Evolutionary conservation across 2,329 filamentous ascomycete genomes (phyloP).

Genomic region (Colletotrichum agaves): DNA sequence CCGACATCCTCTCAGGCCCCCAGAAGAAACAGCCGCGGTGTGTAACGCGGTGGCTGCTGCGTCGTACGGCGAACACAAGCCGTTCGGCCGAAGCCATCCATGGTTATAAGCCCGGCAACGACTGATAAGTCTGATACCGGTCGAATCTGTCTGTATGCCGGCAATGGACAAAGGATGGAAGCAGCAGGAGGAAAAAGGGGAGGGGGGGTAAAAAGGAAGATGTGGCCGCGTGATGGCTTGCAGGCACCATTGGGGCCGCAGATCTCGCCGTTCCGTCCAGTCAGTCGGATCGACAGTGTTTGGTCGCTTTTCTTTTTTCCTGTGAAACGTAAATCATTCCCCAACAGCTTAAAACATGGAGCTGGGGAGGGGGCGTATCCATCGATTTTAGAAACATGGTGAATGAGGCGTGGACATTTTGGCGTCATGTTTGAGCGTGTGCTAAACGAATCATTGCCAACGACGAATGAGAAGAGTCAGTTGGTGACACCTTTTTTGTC

Average conservation of each 20-base stretch:
- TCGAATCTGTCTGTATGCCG: not conserved
- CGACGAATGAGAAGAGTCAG: too few relatives aligned
- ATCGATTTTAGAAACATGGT: not conserved
- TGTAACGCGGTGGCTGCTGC: not conserved
- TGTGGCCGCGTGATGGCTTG: not conserved
- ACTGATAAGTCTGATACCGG: not conserved
- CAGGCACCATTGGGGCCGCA: not conserved
- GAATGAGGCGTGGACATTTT: constrained; percentile 2
- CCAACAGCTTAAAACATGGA: not conserved
- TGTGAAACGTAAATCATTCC: not conserved
- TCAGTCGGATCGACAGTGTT: constrained; percentile 9
- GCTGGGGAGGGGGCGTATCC: not conserved
- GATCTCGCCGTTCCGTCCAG: constrained; percentile 7
- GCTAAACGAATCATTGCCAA: not conserved
- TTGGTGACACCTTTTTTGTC: too few relatives aligned
- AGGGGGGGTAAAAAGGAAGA: too few relatives aligned
- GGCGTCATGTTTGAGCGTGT: not conserved
- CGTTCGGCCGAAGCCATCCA: constrained; percentile 3
- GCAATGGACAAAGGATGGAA: not conserved
- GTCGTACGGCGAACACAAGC: not conserved
- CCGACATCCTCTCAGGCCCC: too few relatives aligned
- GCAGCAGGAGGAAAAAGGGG: not conserved
- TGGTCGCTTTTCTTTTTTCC: not conserved
- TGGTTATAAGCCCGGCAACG: not conserved
- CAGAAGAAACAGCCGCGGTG: not conserved